Conservation (phyloP, 2,329 filamentous ascomycete genomes). For the Ciborinia camelliae region DNA sequence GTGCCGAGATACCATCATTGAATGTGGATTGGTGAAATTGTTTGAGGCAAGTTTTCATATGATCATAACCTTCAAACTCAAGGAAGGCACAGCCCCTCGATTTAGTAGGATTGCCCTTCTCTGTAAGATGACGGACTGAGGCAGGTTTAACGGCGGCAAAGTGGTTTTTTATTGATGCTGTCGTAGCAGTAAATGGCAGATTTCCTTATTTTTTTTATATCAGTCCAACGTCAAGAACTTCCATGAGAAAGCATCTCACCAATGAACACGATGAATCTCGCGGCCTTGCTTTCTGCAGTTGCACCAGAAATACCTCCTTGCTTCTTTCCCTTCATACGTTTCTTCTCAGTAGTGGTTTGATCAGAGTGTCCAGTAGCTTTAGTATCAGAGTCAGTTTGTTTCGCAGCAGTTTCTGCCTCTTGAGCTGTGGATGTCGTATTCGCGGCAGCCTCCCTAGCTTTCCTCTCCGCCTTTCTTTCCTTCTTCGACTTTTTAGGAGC, state of each 20-base stretch:
- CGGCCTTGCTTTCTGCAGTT: slow-evolving; percentile 28
- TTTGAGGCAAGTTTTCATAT: slow-evolving; percentile 90
- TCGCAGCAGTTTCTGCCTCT: slow-evolving; percentile 6
- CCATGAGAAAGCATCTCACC: slow-evolving; percentile 44
- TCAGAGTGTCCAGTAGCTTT: neutral
- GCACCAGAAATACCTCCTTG: slow-evolving; percentile 27
- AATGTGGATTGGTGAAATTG: slow-evolving; percentile 86
- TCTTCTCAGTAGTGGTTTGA: slow-evolving; percentile 23
- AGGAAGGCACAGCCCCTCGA: slow-evolving; percentile 81
- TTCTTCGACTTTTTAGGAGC: slow-evolving; percentile 39
- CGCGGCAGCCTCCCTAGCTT: slow-evolving; percentile 35
- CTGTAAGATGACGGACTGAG: slow-evolving; percentile 69
- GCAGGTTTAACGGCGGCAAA: slow-evolving; percentile 72
- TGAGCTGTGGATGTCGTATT: slow-evolving; percentile 10
- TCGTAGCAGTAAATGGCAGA: slow-evolving; percentile 79
- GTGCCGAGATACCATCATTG: slow-evolving; percentile 49
- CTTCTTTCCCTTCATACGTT: slow-evolving; percentile 39
- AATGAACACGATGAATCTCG: slow-evolving; percentile 75
- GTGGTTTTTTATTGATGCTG: slow-evolving; percentile 65
- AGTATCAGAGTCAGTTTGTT: neutral
- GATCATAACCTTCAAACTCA: slow-evolving; percentile 81
- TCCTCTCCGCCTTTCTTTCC: slow-evolving; percentile 38
- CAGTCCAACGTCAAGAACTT: neutral
- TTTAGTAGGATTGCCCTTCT: slow-evolving; percentile 58
- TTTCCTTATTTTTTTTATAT: slow-evolving; percentile 58